phyloP scores from a whole-genome alignment of 2,329 filamentous ascomycete species.

The Verticillium nubilum region DNA sequence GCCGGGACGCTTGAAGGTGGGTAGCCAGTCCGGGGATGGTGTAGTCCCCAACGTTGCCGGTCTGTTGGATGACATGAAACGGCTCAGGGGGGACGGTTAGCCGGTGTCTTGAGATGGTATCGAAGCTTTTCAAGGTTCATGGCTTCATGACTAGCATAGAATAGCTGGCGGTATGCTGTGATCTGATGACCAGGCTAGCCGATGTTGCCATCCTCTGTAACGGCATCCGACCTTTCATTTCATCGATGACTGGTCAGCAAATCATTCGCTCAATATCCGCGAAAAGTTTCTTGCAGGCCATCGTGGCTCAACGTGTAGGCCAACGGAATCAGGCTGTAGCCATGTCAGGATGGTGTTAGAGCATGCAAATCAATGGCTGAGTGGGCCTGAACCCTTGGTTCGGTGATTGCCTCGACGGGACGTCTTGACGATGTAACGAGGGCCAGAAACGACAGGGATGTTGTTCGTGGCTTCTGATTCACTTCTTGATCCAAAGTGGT shows the following conservation, averaged over 20 bases:
- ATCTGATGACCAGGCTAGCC: neutral
- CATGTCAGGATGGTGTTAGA: neutral
- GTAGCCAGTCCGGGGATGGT: neutral
- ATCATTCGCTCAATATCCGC: no score
- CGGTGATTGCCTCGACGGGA: neutral
- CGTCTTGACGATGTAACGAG: neutral
- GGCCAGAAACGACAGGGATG: neutral
- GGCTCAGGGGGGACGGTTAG: neutral
- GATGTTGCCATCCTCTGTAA: neutral
- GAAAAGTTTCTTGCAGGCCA: no score
- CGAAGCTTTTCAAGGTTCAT: neutral
- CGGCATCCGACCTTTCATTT: neutral
- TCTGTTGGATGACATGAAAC: neutral
- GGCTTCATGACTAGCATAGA: neutral
- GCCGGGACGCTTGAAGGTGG: neutral
- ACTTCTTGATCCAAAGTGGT: neutral
- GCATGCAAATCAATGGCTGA: neutral
- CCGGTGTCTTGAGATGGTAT: neutral
- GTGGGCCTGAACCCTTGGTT: neutral
- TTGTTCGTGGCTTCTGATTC: neutral
- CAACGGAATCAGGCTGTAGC: neutral
- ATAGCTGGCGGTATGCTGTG: neutral
- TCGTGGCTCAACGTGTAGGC: neutral
- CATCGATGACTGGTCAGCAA: neutral
- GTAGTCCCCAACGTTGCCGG: slow-evolving; percentile 8